Evolutionary conservation across 768 basidiomycete genomes (phyloP).

Genomic region (Exidia glandulosa): DNA sequence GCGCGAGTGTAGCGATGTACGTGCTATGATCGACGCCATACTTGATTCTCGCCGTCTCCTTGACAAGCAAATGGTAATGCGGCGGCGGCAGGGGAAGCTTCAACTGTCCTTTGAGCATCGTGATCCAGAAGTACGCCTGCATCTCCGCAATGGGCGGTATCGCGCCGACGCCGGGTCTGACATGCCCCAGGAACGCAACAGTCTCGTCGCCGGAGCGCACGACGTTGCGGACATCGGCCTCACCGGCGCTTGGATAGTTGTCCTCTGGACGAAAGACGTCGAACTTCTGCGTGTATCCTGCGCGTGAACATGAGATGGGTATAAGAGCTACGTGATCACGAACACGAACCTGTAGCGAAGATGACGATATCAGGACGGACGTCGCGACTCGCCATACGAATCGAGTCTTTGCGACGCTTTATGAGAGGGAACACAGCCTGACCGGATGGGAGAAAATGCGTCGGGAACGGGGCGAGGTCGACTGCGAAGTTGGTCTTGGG

Average conservation of each 20-base stretch:
- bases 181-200: constrained; percentile 46
- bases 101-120: constrained; percentile 33
- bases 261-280: constrained; percentile 26
- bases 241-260: constrained; percentile 29
- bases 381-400: constrained; percentile 27
- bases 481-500: constrained; percentile 33
- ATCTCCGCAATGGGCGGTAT: constrained; percentile 51
- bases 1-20: constrained; percentile 47
- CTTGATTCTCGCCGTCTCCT: constrained; percentile 39
- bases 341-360: constrained; percentile 41
- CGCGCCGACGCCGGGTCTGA: constrained; percentile 47
- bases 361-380: constrained; percentile 39
- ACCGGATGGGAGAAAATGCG: constrained; percentile 30
- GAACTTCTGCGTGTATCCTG: constrained; percentile 36
- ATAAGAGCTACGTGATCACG: too few species aligned
- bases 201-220: constrained; percentile 31
- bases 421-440: constrained; percentile 33
- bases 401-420: constrained; percentile 31
- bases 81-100: constrained; percentile 32
- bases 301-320: too few species aligned
- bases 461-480: constrained; percentile 48
- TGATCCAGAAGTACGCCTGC: constrained; percentile 49
- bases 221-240: constrained; percentile 35
- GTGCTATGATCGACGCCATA: constrained; percentile 50
- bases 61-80: constrained; percentile 44